Evolutionary conservation across 768 basidiomycete genomes (phyloP).

Genomic region (Naganishia vishniacii): DNA sequence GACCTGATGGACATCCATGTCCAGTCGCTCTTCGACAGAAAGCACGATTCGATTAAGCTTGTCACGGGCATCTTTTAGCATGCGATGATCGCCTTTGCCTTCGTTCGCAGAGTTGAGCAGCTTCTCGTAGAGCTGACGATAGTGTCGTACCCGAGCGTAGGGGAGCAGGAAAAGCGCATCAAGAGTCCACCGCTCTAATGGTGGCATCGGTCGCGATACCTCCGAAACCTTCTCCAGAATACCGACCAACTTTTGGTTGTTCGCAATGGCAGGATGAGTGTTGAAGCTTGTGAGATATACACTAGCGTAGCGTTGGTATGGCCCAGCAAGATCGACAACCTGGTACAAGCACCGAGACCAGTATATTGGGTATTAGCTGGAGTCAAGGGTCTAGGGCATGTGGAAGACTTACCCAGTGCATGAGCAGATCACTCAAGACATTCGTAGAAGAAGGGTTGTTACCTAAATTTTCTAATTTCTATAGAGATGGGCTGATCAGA

Average conservation of each 20-base stretch:
- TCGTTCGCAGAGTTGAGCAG: conserved; percentile 79
- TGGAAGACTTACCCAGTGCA: conserved; percentile 91
- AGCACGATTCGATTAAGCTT: conserved; percentile 69
- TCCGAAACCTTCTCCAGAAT: conserved; percentile 56
- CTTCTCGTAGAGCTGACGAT: conserved; percentile 79
- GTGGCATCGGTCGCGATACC: conserved; percentile 44
- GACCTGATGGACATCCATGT: conserved; percentile 54
- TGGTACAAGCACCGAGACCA: no score
- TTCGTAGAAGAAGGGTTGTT: conserved; percentile 87
- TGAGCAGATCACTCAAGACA: conserved; percentile 86
- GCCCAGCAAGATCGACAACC: conserved; percentile 85
- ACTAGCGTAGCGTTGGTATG: conserved; percentile 74
- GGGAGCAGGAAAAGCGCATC: conserved; percentile 85
- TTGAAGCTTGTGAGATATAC: conserved; percentile 76
- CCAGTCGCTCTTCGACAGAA: conserved; percentile 60
- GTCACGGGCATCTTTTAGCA: conserved; percentile 73
- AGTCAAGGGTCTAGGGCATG: no score
- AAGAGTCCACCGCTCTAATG: conserved; percentile 64
- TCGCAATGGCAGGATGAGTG: conserved; percentile 69
- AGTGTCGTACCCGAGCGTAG: conserved; percentile 76
- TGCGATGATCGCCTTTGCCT: conserved; percentile 76
- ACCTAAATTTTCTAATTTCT: conserved; percentile 94
- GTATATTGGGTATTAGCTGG: no score
- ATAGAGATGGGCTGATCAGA: conserved; percentile 16
- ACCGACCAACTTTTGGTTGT: conserved; percentile 64